Conservation (phyloP, 2,329 filamentous ascomycete species). For the Alternaria ethzedia region DNA sequence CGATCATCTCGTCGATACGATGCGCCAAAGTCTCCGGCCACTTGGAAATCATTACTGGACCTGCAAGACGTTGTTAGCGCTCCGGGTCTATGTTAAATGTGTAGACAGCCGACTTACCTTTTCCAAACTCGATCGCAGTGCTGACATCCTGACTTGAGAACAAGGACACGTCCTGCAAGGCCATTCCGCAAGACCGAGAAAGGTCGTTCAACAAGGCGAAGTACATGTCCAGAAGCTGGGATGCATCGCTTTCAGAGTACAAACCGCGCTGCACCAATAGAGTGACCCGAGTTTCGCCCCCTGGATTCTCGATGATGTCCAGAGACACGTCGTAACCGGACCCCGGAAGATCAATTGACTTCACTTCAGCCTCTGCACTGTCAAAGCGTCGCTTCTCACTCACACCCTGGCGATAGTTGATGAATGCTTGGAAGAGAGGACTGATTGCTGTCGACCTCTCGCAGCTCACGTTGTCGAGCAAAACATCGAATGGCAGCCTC, state of each 20-base stretch:
- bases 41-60: conserved; percentile 30
- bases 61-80: conserved; percentile 9
- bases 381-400: conserved; percentile 46
- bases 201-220: conserved; percentile 25
- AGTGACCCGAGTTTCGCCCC: conserved; percentile 1
- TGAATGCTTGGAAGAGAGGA: conserved; percentile 59
- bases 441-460: conserved; percentile 47
- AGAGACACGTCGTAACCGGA: conserved; percentile 23
- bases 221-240: conserved; percentile 31
- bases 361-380: background rate
- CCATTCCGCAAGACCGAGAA: background rate
- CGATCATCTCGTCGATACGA: background rate
- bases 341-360: conserved; percentile 14
- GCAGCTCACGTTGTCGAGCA: conserved; percentile 55
- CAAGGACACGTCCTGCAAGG: conserved; percentile 15
- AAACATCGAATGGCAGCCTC: conserved; percentile 56
- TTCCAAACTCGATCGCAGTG: conserved; percentile 2
- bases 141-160: conserved; percentile 4
- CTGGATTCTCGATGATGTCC: conserved; percentile 13
- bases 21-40: background rate
- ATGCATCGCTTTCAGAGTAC: conserved; percentile 34
- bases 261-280: conserved; percentile 38
- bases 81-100: background rate
- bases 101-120: conserved; percentile 8
- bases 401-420: conserved; percentile 55